These are phyloP conservation scores for Solanum aculeatissimum DNA, from an alignment of 305 asterid genomes.

Conservation along the genomic window DNA sequence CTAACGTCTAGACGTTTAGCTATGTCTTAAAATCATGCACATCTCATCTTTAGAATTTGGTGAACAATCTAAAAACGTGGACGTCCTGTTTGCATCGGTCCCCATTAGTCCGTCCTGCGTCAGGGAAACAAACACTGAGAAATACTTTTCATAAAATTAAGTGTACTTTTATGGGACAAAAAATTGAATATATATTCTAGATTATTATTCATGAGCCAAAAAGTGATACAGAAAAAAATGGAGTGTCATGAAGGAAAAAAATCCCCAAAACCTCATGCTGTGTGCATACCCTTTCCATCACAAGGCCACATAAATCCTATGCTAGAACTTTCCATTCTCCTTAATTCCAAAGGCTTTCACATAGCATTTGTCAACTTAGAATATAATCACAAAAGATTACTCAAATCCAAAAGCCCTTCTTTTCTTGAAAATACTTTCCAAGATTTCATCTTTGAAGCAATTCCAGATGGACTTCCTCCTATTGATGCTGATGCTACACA, in stretches of 20 bases:
- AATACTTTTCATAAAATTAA: background rate
- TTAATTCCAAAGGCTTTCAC: constrained; percentile 43
- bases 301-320: constrained; percentile 58
- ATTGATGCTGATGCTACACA: constrained; percentile 30
- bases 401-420: constrained; percentile 31
- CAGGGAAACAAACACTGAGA: background rate
- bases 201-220: background rate
- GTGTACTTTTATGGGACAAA: background rate
- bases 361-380: constrained; percentile 37
- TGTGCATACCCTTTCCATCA: constrained; percentile 44
- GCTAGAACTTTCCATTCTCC: constrained; percentile 39
- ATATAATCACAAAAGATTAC: constrained; percentile 27
- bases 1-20: background rate
- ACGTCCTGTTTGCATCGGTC: background rate
- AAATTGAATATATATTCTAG: background rate
- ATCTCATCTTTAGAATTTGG: background rate
- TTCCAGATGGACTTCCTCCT: constrained; percentile 43
- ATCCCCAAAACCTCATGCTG: constrained; percentile 27
- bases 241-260: background rate
- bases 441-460: constrained; percentile 42
- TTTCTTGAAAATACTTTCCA: constrained; percentile 30
- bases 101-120: background rate
- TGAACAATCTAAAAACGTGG: no score
- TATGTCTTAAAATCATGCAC: background rate
- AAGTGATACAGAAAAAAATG: background rate